phyloP scores from a whole-genome alignment of 2,329 filamentous ascomycete species.

The Fusarium proliferatum region DNA sequence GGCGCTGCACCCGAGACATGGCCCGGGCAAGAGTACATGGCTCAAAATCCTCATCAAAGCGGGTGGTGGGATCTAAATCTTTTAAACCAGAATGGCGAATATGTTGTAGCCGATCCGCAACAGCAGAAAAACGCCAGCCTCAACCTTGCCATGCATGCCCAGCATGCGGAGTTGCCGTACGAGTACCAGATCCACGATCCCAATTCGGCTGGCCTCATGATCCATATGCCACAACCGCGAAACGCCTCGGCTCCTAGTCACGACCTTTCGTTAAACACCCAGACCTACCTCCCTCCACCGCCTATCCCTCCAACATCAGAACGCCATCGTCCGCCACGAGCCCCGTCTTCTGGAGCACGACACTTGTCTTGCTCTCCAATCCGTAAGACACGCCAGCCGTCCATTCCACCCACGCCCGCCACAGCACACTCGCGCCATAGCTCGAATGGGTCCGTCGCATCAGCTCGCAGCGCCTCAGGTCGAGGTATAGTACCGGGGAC shows the following conservation, averaged over 20 bases:
- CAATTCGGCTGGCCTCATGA: constrained; percentile 58
- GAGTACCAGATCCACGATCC: constrained; percentile 52
- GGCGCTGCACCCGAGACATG: constrained; percentile 36
- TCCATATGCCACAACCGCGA: constrained; percentile 64
- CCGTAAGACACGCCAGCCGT: constrained; percentile 57
- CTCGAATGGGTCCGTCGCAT: constrained; percentile 53
- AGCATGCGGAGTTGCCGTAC: constrained; percentile 55
- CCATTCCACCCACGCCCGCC: constrained; percentile 54
- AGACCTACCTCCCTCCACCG: constrained; percentile 51
- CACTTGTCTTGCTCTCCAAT: constrained; percentile 56
- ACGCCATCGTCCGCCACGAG: constrained; percentile 60
- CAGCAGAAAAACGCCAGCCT: constrained; percentile 52
- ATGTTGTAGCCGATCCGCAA: constrained; percentile 42
- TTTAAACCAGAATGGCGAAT: constrained; percentile 45
- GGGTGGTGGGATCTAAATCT: constrained; percentile 50
- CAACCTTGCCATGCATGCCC: constrained; percentile 55
- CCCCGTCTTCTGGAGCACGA: constrained; percentile 65
- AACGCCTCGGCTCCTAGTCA: constrained; percentile 51
- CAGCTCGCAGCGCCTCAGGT: constrained; percentile 51
- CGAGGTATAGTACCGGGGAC: constrained; percentile 54
- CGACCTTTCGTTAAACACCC: constrained; percentile 49
- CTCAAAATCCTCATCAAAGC: constrained; percentile 37
- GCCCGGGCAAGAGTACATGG: constrained; percentile 46
- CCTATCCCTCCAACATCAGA: constrained; percentile 49
- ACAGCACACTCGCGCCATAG: constrained; percentile 53